Percentiles rank a stretch among this genome's conserved stretches.
Evolutionary conservation across 345 rosid genomes (phyloP).

Genomic region (Turritis glabra): DNA sequence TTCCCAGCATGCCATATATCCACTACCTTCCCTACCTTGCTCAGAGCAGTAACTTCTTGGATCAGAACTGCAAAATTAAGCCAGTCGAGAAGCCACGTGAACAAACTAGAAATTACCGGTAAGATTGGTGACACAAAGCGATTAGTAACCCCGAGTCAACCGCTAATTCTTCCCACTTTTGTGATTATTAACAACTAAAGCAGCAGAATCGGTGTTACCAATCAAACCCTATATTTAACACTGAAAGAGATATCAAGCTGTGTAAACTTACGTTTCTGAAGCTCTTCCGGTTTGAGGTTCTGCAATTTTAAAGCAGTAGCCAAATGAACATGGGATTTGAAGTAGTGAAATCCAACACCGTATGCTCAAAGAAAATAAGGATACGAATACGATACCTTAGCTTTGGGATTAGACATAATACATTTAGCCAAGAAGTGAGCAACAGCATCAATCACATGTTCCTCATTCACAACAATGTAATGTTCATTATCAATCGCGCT

Average conservation of each 20-base stretch:
- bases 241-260: background rate
- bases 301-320: slow-evolving; percentile 44
- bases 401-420: slow-evolving; percentile 75
- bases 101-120: background rate
- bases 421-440: slow-evolving; percentile 96
- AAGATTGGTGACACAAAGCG: background rate
- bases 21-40: slow-evolving; percentile 70
- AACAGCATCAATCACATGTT: slow-evolving; percentile 86
- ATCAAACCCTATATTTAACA: background rate
- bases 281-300: slow-evolving; percentile 74
- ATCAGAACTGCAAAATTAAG: slow-evolving; percentile 54
- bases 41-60: slow-evolving; percentile 62
- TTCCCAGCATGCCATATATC: slow-evolving; percentile 88
- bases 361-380: background rate
- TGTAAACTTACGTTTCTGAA: slow-evolving; percentile 69
- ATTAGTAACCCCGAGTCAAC: background rate
- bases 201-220: background rate
- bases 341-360: background rate
- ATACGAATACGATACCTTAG: slow-evolving; percentile 46
- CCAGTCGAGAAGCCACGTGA: background rate
- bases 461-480: slow-evolving; percentile 73
- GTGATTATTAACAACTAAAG: background rate
- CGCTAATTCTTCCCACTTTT: background rate
- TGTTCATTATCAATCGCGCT: slow-evolving; percentile 79
- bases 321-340: background rate